Evolutionary conservation across 345 rosid species (phyloP).

Genomic region (Bretschneidera sinensis): DNA sequence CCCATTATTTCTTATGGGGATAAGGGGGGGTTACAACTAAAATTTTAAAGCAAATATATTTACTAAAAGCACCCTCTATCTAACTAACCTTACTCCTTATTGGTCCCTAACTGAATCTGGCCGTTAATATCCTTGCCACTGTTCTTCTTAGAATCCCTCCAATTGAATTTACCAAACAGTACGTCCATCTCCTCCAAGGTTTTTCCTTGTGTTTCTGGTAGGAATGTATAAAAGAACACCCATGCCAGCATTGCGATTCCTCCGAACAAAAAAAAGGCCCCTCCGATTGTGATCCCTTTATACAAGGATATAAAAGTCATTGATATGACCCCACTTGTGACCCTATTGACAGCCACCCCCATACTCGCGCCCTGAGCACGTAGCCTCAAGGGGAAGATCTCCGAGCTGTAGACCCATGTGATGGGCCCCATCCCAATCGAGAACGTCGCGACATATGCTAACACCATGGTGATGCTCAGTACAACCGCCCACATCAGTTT

Average conservation of each 20-base stretch:
- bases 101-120: slow-evolving; percentile 22
- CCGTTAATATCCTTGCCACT: slow-evolving; percentile 11
- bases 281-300: slow-evolving; percentile 60
- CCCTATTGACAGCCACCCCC: slow-evolving; percentile 62
- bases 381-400: slow-evolving; percentile 76
- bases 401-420: slow-evolving; percentile 78
- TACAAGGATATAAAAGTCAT: slow-evolving; percentile 53
- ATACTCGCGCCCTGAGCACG: slow-evolving; percentile 79
- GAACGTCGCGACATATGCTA: slow-evolving; percentile 64
- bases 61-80: neutral
- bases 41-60: neutral
- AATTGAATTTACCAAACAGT: slow-evolving; percentile 49
- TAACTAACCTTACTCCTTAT: neutral
- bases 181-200: slow-evolving; percentile 69
- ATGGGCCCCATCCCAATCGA: slow-evolving; percentile 93
- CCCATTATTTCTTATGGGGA: too few relatives aligned
- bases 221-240: slow-evolving; percentile 44
- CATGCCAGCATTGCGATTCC: slow-evolving; percentile 45
- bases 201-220: slow-evolving; percentile 80
- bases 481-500: slow-evolving; percentile 66
- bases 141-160: slow-evolving; percentile 39
- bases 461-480: slow-evolving; percentile 41
- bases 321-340: slow-evolving; percentile 62
- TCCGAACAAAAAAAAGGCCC: slow-evolving; percentile 66
- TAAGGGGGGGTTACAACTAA: neutral